These are phyloP conservation scores for Cylindrotheca fusiformis DNA, from an alignment of 108 stramenopile species.

Conservation along the genomic window DNA sequence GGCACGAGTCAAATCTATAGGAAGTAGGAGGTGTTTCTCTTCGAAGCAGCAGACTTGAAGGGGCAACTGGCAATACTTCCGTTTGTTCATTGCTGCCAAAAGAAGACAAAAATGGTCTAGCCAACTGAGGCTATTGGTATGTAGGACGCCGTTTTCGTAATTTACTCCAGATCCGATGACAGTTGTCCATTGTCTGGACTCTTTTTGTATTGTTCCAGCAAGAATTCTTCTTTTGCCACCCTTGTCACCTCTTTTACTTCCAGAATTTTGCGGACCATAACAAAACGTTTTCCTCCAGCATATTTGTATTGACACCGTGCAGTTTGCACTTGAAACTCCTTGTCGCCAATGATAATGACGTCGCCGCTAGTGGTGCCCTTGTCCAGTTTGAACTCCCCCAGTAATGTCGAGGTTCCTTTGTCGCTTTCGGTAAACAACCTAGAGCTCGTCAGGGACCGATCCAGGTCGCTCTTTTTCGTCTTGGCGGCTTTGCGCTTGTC, in stretches of 20 bases:
- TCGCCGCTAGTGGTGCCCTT: constrained; percentile 78
- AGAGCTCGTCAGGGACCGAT: constrained; percentile 14
- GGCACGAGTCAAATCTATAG: no score
- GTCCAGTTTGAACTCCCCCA: constrained; percentile 75
- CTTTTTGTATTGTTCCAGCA: constrained; percentile 2
- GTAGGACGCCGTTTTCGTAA: no score
- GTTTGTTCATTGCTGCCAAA: no score
- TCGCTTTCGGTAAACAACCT: constrained; percentile 7
- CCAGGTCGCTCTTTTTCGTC: constrained; percentile 29
- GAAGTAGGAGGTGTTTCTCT: no score
- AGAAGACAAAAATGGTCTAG: no score
- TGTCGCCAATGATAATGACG: constrained; percentile 53
- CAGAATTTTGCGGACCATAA: constrained; percentile 77
- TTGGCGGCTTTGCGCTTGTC: constrained; percentile 29
- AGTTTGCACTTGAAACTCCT: constrained; percentile 58
- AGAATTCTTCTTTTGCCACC: constrained; percentile 47
- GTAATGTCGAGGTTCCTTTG: constrained; percentile 23
- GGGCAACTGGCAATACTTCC: no score
- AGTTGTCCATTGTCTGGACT: background rate
- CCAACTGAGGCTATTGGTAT: no score
- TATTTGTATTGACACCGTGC: constrained; percentile 74
- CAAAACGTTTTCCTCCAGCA: constrained; percentile 72
- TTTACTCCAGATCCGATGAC: background rate
- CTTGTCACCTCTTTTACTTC: constrained; percentile 74
- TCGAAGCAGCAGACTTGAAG: no score